These are phyloP conservation scores for Bombardia bombarda DNA, from an alignment of 495 filamentous ascomycete species.

Conservation along the genomic window DNA sequence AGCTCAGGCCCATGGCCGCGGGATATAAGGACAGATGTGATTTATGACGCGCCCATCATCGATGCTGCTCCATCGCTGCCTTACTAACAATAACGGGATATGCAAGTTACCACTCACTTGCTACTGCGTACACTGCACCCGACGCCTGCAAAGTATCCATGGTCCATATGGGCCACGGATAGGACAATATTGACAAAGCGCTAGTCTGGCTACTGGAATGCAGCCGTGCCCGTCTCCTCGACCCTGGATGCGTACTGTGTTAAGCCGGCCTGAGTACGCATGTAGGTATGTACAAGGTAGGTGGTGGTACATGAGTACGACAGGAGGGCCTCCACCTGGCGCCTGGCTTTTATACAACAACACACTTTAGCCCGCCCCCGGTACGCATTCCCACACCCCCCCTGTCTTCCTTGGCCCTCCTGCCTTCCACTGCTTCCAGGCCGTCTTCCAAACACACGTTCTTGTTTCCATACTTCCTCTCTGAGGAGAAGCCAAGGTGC, in stretches of 20 bases:
- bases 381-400: neutral
- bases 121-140: too few relatives aligned
- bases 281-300: too few relatives aligned
- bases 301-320: too few relatives aligned
- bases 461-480: conserved; percentile 13
- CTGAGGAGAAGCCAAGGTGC: conserved; percentile 10
- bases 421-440: conserved; percentile 19
- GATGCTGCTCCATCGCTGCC: too few relatives aligned
- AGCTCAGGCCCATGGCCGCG: neutral
- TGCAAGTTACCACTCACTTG: too few relatives aligned
- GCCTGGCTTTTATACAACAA: neutral
- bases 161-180: too few relatives aligned
- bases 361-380: conserved; percentile 7
- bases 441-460: conserved; percentile 17
- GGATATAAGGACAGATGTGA: neutral
- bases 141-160: too few relatives aligned
- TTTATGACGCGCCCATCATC: too few relatives aligned
- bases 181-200: too few relatives aligned
- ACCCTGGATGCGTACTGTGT: neutral
- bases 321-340: neutral
- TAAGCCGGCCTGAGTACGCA: neutral
- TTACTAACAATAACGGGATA: too few relatives aligned
- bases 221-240: neutral
- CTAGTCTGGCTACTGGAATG: too few relatives aligned
- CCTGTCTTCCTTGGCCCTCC: conserved; percentile 7